Evolutionary conservation across 129 eudicot genomes (phyloP).

Genomic region (Saussurea involucrata): DNA sequence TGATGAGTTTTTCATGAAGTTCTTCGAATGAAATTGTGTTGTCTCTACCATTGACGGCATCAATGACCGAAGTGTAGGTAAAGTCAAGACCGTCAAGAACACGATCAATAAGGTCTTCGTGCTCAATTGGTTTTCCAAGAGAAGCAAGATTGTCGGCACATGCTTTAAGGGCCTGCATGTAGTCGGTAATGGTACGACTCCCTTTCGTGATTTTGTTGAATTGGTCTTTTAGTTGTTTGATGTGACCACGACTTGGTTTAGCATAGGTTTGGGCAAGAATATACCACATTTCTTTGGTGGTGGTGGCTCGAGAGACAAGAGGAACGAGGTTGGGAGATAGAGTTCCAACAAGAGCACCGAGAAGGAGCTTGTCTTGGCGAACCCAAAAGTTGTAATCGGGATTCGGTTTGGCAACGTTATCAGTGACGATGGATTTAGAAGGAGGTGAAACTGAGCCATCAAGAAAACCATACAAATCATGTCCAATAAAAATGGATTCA

Average conservation of each 20-base stretch:
- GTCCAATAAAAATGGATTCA: too few species aligned
- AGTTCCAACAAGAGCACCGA: too few species aligned
- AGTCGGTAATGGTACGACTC: neutral
- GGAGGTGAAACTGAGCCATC: too few species aligned
- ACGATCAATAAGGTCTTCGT: neutral
- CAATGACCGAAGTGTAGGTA: neutral
- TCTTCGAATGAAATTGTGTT: slow-evolving; percentile 2
- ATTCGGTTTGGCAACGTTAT: too few species aligned
- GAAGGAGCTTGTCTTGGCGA: too few species aligned
- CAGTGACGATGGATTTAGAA: too few species aligned
- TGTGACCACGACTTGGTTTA: neutral
- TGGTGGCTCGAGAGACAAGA: neutral
- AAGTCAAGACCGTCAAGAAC: neutral
- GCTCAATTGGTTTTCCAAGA: neutral
- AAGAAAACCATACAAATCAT: too few species aligned
- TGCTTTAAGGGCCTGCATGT: neutral
- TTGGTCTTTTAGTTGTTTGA: neutral
- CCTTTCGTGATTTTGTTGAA: neutral
- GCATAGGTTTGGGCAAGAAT: neutral
- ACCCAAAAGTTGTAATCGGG: too few species aligned
- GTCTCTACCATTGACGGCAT: neutral
- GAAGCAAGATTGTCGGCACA: neutral
- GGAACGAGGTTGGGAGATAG: neutral
- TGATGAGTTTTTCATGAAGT: slow-evolving; percentile 1
- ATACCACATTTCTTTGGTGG: neutral